Percentiles rank a stretch among this genome's conserved stretches.
Evolutionary conservation across 768 basidiomycete species (phyloP).

Genomic region (Mycena vulgaris): DNA sequence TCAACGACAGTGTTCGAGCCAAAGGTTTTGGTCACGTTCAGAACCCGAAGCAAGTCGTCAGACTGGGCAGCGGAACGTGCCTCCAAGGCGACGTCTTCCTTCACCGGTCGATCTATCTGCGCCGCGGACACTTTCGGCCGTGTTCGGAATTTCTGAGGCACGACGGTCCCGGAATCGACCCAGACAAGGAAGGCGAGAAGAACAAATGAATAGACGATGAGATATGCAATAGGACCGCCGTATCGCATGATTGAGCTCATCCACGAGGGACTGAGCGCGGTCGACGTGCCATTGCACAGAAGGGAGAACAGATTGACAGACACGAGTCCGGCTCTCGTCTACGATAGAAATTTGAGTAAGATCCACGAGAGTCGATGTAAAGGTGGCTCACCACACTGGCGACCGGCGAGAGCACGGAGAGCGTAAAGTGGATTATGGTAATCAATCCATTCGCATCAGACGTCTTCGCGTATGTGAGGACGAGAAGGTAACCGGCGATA

Average conservation of each 20-base stretch:
- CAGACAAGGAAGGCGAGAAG: constrained; percentile 78
- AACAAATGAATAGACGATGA: constrained; percentile 71
- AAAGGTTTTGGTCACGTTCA: constrained; percentile 76
- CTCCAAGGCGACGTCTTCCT: constrained; percentile 71
- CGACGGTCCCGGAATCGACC: constrained; percentile 77
- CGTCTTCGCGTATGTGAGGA: constrained; percentile 80
- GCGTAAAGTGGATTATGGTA: constrained; percentile 77
- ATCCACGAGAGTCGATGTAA: background rate
- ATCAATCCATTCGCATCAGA: constrained; percentile 68
- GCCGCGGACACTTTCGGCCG: constrained; percentile 25
- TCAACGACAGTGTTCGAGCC: constrained; percentile 74
- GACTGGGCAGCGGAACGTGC: constrained; percentile 63
- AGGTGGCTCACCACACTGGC: constrained; percentile 69
- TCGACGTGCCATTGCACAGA: constrained; percentile 70
- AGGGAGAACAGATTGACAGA: constrained; percentile 85
- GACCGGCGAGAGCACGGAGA: constrained; percentile 79
- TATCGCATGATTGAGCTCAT: constrained; percentile 71
- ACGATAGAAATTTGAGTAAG: constrained; percentile 13
- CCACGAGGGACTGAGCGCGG: constrained; percentile 60
- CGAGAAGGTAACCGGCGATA: constrained; percentile 77
- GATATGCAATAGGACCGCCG: constrained; percentile 84
- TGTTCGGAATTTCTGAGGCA: constrained; percentile 56
- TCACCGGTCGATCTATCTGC: constrained; percentile 38
- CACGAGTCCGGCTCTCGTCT: constrained; percentile 81
- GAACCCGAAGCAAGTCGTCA: constrained; percentile 72